Percentiles rank a stretch among this genome's conserved stretches.
Evolutionary conservation across 1,284 basidiomycete species (phyloP).

Genomic region (Leccinum cinnamomeum): DNA sequence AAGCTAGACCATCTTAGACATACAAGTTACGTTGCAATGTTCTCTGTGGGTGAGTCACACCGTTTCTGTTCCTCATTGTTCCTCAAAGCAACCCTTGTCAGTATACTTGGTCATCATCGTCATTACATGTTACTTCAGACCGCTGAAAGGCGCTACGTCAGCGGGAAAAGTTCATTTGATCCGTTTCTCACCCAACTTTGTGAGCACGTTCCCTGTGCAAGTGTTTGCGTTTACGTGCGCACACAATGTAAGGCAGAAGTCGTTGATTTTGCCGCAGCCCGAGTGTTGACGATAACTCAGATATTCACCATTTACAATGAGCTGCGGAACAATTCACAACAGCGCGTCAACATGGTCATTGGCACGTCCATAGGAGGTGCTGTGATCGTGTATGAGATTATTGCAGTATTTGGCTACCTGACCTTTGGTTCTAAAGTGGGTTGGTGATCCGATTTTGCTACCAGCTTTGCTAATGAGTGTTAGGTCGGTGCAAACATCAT

Average conservation of each 20-base stretch:
- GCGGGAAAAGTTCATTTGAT: conserved; percentile 70
- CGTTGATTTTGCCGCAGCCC: conserved; percentile 10
- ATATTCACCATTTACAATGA: conserved; percentile 95
- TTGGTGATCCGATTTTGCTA: background rate
- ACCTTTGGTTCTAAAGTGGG: conserved; percentile 87
- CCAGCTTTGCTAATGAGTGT: conserved; percentile 9
- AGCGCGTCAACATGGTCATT: conserved; percentile 86
- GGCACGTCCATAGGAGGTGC: conserved; percentile 83
- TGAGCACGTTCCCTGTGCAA: conserved; percentile 91
- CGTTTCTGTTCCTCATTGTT: background rate
- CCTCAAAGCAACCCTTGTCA: conserved; percentile 30
- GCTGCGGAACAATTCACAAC: conserved; percentile 77
- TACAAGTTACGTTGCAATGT: conserved; percentile 84
- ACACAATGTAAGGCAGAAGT: conserved; percentile 69
- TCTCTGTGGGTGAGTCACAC: conserved; percentile 69
- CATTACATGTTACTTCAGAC: conserved; percentile 70
- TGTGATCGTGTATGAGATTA: conserved; percentile 77
- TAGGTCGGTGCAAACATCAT: conserved; percentile 91
- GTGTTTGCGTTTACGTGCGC: conserved; percentile 93
- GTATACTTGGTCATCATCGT: conserved; percentile 78
- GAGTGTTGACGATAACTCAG: conserved; percentile 41
- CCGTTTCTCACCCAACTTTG: conserved; percentile 74
- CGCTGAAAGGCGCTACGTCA: conserved; percentile 56
- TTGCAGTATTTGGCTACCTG: conserved; percentile 88
- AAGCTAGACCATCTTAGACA: conserved; percentile 81